These are phyloP conservation scores for Citrullus mucosospermus DNA, from an alignment of 306 rosid genomes.

Conservation along the genomic window DNA sequence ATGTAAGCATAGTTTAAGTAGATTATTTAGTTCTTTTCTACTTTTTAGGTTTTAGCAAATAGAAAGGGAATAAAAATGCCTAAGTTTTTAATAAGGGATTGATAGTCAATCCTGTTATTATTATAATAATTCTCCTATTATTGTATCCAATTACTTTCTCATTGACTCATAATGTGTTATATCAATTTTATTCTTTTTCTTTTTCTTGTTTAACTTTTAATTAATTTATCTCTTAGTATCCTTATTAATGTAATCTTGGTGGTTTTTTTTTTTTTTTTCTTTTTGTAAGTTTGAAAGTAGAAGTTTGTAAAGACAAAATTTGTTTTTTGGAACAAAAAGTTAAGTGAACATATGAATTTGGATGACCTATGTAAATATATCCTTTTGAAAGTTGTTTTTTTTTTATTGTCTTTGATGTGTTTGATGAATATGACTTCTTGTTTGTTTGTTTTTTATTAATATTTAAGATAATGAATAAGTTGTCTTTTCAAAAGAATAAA, in stretches of 20 bases:
- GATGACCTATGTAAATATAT: too few relatives aligned
- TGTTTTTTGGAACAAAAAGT: too few relatives aligned
- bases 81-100: neutral
- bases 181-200: neutral
- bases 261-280: too few relatives aligned
- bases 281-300: too few relatives aligned
- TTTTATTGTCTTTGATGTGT: neutral
- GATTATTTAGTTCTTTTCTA: neutral
- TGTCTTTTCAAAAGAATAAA: neutral
- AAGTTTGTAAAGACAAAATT: too few relatives aligned
- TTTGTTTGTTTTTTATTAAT: neutral
- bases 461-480: neutral
- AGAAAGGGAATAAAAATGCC: neutral
- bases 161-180: neutral
- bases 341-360: too few relatives aligned
- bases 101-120: neutral
- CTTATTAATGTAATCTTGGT: too few relatives aligned
- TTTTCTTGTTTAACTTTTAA: neutral
- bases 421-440: neutral
- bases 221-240: neutral
- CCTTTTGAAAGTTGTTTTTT: too few relatives aligned
- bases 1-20: neutral
- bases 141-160: neutral
- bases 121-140: neutral
- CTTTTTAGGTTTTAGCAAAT: neutral